Percentiles rank a stretch among this genome's conserved stretches.
These are phyloP conservation scores for Chaetomium cochliodes DNA, from an alignment of 495 filamentous ascomycete species.

Conservation along the genomic window DNA sequence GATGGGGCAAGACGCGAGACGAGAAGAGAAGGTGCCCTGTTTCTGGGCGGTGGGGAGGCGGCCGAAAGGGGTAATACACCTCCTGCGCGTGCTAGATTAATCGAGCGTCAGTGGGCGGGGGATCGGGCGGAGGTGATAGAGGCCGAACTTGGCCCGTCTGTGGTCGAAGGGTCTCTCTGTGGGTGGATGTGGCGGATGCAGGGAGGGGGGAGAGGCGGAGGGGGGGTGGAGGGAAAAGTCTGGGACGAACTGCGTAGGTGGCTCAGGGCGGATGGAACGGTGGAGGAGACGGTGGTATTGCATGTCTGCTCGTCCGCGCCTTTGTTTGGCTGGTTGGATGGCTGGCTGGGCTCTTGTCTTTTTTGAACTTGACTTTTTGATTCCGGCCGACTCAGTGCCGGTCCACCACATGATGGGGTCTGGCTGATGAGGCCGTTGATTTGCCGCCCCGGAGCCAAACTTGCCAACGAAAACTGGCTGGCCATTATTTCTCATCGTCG, in stretches of 20 bases:
- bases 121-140: background rate
- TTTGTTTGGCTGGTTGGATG: background rate
- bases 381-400: conserved; percentile 5
- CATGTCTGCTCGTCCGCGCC: background rate
- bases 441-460: background rate
- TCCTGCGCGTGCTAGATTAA: background rate
- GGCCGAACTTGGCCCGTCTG: conserved; percentile 1
- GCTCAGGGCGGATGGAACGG: conserved; percentile 13
- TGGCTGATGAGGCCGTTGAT: background rate
- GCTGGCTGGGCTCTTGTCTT: conserved; percentile 1
- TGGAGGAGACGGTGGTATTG: conserved; percentile 4
- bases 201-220: conserved; percentile 1
- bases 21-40: conserved; percentile 11
- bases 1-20: conserved; percentile 8
- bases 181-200: conserved; percentile 14
- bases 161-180: background rate
- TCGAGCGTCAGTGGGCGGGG: conserved; percentile 4
- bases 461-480: background rate
- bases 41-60: conserved; percentile 5
- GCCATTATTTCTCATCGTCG: background rate
- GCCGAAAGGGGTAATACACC: conserved; percentile 5
- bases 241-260: background rate
- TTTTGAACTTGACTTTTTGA: background rate
- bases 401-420: background rate
- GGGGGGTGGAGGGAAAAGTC: background rate